Evolutionary conservation across 331 rosid species (phyloP).

Genomic region (Acacia pycnantha): DNA sequence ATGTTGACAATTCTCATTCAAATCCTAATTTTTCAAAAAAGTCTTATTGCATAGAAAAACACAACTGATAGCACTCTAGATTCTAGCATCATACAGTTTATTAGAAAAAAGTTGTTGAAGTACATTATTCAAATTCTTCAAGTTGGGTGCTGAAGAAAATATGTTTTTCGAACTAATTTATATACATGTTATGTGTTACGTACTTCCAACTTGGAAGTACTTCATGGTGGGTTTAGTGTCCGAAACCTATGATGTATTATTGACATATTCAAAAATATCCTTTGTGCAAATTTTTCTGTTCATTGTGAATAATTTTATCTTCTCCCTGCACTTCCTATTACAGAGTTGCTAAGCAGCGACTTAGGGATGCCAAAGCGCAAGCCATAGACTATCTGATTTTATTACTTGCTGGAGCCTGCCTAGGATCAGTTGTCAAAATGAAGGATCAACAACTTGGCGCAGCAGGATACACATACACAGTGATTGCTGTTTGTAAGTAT

Average conservation of each 20-base stretch:
- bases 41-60: background rate
- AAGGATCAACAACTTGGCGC: constrained; percentile 77
- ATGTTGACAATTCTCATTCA: background rate
- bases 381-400: constrained; percentile 89
- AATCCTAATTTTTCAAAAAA: background rate
- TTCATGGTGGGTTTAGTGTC: background rate
- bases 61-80: background rate
- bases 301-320: constrained; percentile 18
- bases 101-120: background rate
- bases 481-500: constrained; percentile 92
- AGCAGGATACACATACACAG: constrained; percentile 69
- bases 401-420: constrained; percentile 97
- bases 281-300: constrained; percentile 16
- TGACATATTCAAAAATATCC: background rate
- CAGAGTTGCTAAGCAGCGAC: constrained; percentile 89
- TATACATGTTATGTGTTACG: background rate
- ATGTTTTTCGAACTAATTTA: background rate
- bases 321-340: constrained; percentile 26
- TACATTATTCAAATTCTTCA: background rate
- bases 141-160: background rate
- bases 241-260: background rate
- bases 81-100: background rate
- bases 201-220: background rate
- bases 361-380: constrained; percentile 81
- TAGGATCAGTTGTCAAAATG: constrained; percentile 72